Percentiles rank a stretch among this genome's conserved stretches.
These are phyloP conservation scores for Phaeotremella fagi DNA, from an alignment of 768 basidiomycete genomes.

Conservation along the genomic window DNA sequence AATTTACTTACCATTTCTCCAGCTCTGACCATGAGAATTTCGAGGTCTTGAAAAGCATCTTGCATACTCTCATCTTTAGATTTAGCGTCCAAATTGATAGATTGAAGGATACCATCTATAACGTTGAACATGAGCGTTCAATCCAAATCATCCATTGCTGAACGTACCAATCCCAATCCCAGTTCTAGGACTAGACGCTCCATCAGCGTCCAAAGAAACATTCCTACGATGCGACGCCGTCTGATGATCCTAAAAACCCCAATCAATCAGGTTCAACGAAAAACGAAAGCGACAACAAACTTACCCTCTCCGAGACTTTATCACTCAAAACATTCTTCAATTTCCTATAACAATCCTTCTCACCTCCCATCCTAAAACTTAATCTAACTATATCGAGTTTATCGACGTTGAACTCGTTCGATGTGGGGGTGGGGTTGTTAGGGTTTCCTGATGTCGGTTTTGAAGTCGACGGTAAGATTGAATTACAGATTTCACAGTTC, in stretches of 20 bases:
- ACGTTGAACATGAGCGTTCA: neutral
- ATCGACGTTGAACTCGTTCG: slow-evolving; percentile 2
- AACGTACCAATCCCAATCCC: slow-evolving; percentile 53
- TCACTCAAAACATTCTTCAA: slow-evolving; percentile 66
- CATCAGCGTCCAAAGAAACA: neutral
- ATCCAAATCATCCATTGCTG: neutral
- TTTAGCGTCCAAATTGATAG: slow-evolving; percentile 65
- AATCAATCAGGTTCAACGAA: neutral
- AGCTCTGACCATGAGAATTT: slow-evolving; percentile 83
- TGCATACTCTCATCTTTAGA: slow-evolving; percentile 63
- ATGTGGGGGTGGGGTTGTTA: neutral
- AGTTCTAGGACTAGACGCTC: slow-evolving; percentile 38
- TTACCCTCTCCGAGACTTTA: slow-evolving; percentile 68
- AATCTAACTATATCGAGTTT: slow-evolving; percentile 59
- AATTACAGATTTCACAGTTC: slow-evolving; percentile 80
- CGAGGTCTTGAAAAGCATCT: slow-evolving; percentile 77
- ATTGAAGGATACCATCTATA: slow-evolving; percentile 74
- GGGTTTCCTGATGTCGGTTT: neutral
- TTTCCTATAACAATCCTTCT: slow-evolving; percentile 64
- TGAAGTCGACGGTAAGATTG: slow-evolving; percentile 53
- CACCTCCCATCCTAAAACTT: slow-evolving; percentile 88
- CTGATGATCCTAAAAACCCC: no score
- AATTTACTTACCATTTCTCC: slow-evolving; percentile 65
- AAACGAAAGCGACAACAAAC: neutral
- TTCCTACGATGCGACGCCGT: neutral